phyloP scores from a whole-genome alignment of 768 basidiomycete species.

The Agaricus subrufescens region DNA sequence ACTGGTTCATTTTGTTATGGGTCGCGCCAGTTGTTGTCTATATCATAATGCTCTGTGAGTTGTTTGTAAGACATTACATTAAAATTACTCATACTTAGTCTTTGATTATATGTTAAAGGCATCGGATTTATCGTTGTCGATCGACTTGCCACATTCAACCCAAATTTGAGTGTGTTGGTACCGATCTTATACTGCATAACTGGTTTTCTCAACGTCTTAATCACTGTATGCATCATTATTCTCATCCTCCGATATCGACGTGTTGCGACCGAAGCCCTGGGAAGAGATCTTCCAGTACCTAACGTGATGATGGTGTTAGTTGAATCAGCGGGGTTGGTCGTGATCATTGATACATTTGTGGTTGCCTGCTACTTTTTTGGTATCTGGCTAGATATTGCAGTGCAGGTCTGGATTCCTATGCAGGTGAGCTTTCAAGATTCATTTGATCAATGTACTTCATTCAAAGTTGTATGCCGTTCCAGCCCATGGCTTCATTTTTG shows the following conservation, averaged over 20 bases:
- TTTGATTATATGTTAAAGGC: neutral
- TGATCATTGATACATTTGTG: neutral
- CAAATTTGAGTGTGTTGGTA: neutral
- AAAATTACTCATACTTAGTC: neutral
- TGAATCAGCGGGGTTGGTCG: neutral
- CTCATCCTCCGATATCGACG: conserved; percentile 5
- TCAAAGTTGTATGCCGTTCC: neutral
- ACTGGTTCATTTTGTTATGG: neutral
- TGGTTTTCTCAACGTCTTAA: conserved; percentile 10
- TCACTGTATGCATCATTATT: conserved; percentile 8
- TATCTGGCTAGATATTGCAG: neutral
- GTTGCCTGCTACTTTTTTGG: neutral
- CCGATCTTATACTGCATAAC: neutral
- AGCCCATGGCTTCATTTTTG: neutral
- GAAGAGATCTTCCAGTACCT: neutral
- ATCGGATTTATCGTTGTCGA: neutral
- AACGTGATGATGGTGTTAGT: neutral
- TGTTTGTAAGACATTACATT: neutral
- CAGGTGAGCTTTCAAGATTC: neutral
- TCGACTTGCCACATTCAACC: neutral
- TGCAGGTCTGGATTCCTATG: neutral
- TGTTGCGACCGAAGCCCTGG: neutral
- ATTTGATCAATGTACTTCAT: neutral
- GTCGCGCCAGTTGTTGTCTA: neutral
- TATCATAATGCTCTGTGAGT: neutral